Evolutionary conservation across 805 yeast species (phyloP).

Genomic region (Barnettozyma sp.): DNA sequence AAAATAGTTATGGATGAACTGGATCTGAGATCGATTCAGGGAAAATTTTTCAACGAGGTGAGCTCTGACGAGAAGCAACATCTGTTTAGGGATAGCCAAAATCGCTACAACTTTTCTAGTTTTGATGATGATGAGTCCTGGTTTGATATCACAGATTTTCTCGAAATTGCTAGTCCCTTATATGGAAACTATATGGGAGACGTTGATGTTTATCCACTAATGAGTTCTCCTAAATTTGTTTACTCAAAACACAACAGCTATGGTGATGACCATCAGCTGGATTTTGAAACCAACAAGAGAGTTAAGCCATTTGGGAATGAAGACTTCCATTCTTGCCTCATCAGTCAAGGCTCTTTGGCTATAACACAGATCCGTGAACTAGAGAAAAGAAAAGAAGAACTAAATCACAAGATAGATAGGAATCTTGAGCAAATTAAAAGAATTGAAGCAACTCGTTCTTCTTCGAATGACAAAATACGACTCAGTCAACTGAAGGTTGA

Average conservation of each 20-base stretch:
- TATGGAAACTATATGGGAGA: slow-evolving; percentile 31
- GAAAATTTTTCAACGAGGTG: slow-evolving; percentile 18
- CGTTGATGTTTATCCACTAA: slow-evolving; percentile 51
- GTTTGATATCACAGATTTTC: slow-evolving; percentile 57
- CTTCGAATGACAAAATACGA: slow-evolving; percentile 12
- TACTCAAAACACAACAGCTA: slow-evolving; percentile 60
- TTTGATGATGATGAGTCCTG: slow-evolving; percentile 53
- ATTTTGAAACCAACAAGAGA: slow-evolving; percentile 29
- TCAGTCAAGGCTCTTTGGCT: slow-evolving; percentile 33
- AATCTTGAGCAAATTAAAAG: slow-evolving; percentile 24
- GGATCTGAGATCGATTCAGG: slow-evolving; percentile 54
- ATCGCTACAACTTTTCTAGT: slow-evolving; percentile 24
- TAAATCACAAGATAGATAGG: slow-evolving; percentile 28
- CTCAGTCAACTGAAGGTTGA: slow-evolving; percentile 19
- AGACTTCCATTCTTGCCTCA: slow-evolving; percentile 55
- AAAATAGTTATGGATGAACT: slow-evolving; percentile 48
- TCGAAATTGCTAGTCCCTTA: slow-evolving; percentile 45
- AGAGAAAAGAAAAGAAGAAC: slow-evolving; percentile 13
- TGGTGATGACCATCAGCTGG: slow-evolving; percentile 35
- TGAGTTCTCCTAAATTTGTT: slow-evolving; percentile 62
- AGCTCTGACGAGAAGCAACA: slow-evolving; percentile 27
- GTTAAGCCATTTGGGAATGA: slow-evolving; percentile 44
- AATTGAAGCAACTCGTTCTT: slow-evolving; percentile 22
- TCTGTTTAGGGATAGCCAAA: slow-evolving; percentile 4
- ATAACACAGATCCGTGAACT: slow-evolving; percentile 37